A percentile compares a stretch with the other conserved stretches of the same genome.
phyloP scores from a whole-genome alignment of 1,284 basidiomycete genomes.

The Apiotrichum veenhuisii region DNA sequence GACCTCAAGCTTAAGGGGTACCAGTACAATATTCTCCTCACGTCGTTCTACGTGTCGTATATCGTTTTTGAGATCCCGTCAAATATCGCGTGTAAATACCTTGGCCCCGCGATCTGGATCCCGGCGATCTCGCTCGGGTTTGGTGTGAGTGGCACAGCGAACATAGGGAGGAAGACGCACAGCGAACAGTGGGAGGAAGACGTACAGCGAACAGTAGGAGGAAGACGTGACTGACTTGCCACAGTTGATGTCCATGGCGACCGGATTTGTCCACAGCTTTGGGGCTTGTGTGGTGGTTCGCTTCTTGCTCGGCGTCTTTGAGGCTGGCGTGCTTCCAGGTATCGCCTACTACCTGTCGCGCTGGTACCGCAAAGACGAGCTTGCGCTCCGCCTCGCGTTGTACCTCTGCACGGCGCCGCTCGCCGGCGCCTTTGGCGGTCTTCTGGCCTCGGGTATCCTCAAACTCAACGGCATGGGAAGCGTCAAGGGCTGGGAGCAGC shows the following conservation, averaged over 20 bases:
- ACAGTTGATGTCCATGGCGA: constrained; percentile 28
- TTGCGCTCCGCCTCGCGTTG: constrained; percentile 16
- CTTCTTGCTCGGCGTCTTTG: constrained; percentile 35
- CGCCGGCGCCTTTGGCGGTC: constrained; percentile 20
- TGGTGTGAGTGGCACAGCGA: constrained; percentile 15
- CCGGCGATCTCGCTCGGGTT: constrained; percentile 21
- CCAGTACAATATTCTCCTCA: constrained; percentile 24
- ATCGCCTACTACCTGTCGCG: constrained; percentile 32
- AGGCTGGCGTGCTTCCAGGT: constrained; percentile 35
- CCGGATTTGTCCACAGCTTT: constrained; percentile 28
- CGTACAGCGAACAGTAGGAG: too few species aligned
- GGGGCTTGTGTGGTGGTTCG: constrained; percentile 18
- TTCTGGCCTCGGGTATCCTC: constrained; percentile 22
- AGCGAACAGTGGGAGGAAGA: too few species aligned
- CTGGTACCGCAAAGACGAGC: constrained; percentile 20
- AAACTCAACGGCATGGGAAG: constrained; percentile 20
- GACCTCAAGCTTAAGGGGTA: constrained; percentile 19
- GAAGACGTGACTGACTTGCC: constrained; percentile 8
- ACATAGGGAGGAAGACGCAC: too few species aligned
- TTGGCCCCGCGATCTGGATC: constrained; percentile 24
- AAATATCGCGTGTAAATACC: constrained; percentile 19
- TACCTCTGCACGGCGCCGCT: constrained; percentile 16
- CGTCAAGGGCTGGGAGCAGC: constrained; percentile 21
- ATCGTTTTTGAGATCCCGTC: constrained; percentile 29
- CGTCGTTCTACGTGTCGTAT: constrained; percentile 23